These are phyloP conservation scores for Synchytrium microbalum DNA, from an alignment of 371 early-diverging fungal genomes.

Conservation along the genomic window DNA sequence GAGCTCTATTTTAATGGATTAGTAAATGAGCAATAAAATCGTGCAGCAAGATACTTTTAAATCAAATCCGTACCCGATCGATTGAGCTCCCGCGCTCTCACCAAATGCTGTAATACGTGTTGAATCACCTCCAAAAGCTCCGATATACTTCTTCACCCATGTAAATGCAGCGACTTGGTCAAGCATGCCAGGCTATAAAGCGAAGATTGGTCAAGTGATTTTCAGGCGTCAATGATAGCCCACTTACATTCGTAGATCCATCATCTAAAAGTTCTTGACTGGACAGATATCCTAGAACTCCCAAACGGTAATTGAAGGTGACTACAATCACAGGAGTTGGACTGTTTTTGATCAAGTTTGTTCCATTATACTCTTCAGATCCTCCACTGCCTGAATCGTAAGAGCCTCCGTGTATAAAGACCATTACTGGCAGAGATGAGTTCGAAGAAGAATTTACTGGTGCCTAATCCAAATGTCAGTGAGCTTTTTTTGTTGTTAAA, in stretches of 20 bases:
- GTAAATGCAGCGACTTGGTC: not conserved
- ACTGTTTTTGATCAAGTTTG: not conserved
- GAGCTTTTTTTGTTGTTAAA: too few relatives aligned
- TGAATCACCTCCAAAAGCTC: not conserved
- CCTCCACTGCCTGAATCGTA: not conserved
- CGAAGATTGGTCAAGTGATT: too few relatives aligned
- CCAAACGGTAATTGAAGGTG: not conserved
- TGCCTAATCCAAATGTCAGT: too few relatives aligned
- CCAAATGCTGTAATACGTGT: not conserved
- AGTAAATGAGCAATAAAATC: too few relatives aligned
- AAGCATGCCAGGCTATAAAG: not conserved
- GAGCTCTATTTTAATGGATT: too few relatives aligned
- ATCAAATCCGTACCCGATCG: not conserved
- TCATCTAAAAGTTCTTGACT: not conserved
- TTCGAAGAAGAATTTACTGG: not conserved
- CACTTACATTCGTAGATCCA: too few relatives aligned
- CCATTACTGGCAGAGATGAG: constrained; percentile 1
- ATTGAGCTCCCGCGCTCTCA: not conserved
- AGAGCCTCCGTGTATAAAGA: not conserved
- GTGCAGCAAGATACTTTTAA: too few relatives aligned
- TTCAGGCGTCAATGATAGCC: not conserved
- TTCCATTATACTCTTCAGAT: not conserved
- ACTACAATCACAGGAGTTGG: not conserved
- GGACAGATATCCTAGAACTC: not conserved
- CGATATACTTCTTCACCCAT: not conserved